A percentile compares a stretch with the other conserved stretches of the same genome.
Evolutionary conservation across 225 moss, liverwort and hornwort genomes (phyloP).

Genomic region (Rhytidiadelphus loreus): DNA sequence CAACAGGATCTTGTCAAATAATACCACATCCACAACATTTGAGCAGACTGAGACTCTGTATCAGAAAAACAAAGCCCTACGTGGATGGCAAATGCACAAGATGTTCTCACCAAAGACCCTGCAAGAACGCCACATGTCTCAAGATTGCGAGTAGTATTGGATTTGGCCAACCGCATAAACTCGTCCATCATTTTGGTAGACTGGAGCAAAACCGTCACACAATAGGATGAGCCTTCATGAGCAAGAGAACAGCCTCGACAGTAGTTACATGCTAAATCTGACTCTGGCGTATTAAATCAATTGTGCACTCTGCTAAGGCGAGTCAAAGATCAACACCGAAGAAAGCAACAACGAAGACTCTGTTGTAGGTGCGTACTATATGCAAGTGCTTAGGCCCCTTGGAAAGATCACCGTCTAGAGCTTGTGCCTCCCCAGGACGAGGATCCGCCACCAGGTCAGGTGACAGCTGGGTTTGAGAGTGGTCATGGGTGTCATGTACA

Average conservation of each 20-base stretch:
- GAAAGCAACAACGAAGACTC: neutral
- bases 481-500: constrained; percentile 35
- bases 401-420: constrained; percentile 49
- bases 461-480: constrained; percentile 36
- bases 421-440: constrained; percentile 78
- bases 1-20: neutral
- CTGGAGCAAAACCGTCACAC: constrained; percentile 31
- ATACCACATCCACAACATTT: neutral
- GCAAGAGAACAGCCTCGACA: neutral
- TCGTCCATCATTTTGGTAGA: constrained; percentile 97
- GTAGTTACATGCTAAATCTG: neutral
- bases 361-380: constrained; percentile 46
- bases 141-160: constrained; percentile 75
- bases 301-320: neutral
- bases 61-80: neutral
- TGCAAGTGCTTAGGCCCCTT: constrained; percentile 87
- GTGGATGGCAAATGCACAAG: neutral
- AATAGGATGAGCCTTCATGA: neutral
- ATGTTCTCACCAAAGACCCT: constrained; percentile 68
- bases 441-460: constrained; percentile 92
- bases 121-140: constrained; percentile 99
- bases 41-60: neutral
- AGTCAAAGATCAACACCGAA: neutral
- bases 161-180: constrained; percentile 79
- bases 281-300: neutral